Base-by-base conservation (phyloP, 2,329 filamentous ascomycete genomes). In the Rutstroemia sp. region DNA sequence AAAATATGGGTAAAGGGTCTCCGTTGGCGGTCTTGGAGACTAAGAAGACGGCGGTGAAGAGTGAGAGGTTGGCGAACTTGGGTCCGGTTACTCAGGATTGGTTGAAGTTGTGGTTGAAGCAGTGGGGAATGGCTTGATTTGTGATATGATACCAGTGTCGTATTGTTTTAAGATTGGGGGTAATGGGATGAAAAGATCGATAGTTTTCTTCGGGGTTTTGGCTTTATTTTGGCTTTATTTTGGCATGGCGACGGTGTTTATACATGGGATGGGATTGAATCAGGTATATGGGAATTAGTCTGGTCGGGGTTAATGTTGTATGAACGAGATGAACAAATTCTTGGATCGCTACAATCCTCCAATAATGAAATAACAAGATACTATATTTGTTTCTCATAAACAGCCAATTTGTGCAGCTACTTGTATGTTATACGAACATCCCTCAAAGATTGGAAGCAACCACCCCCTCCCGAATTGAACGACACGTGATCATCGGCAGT, bases 31-130 rank as follows among this genome's bases (percentile, higher is more conserved):
- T 5, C 39, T 59, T 57, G 12, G 51, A 54, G 1, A 57, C 63
- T 6, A 21, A 50, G 12, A 53, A 59, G 16, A 64, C 62, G 3
- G 59, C 51, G 1, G n/a, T 39, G 46, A 45, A 48, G 14, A 73
- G 70, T 54, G 14, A 60, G 5, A 65, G 61, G 4, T 53, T 73
- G 23, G 59, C 61, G 16, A 41, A 51, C 1, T 56, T 73, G 50
- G 49, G 61, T 8, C 60, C 64, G 2, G 60, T 74, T 1, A 65
- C 60, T 19, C 9, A 50, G 1, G 63, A 67, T 21, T 73, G 67
- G 71, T 63, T 74, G 58, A 48, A 53, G 5, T 68, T 68, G 54
- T 74, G 71, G 71, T 57, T 72, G 25, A 39, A 57, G 0, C 68
- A 73, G 54, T 74, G 69, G 72, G 30, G 30, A 8, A 48, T 45